Evolutionary conservation across 768 basidiomycete species (phyloP), one percentile per base, ranked within the genome.

Genomic region (Udeniomyces megalosporus): DNA sequence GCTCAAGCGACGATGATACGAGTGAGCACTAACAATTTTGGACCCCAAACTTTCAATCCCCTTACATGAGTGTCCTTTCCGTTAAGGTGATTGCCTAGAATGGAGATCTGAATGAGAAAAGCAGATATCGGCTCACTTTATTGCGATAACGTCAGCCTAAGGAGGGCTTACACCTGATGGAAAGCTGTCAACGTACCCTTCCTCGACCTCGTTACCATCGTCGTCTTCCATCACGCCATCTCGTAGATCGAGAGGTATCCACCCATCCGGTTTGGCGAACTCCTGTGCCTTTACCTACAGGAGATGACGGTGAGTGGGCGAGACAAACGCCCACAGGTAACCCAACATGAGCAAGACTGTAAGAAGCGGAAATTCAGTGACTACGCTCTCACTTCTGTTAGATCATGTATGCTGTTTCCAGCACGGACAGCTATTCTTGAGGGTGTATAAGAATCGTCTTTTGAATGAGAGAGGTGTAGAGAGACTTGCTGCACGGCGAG

Each of bases 1-100:
- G 38, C 38, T 42, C 10, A 42, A 42, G 38, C 8, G 10, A 42
- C 10, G 38, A 42, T 42, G 38, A 42, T 42, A 17, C 10, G 10
- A 42, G 17, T 8, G 17, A 50, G 24, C 35, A 56, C 56, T 2
- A 22, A 56, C 62, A 42, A 15, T 31, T 58, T 47, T 2, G 89
- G 86, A 0, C 90, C 93, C 58, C 89, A 81, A n/a, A 96, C 79
- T 38, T 79, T 82, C 45, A 97, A 74, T 3, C 93, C 92, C 14
- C 95, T 82, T 20, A 99, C 87, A 75, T 99, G 95, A 10, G 95
- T 97, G 74, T 99, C 95, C 71, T 97, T 97, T 6, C 95, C 95
- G 68, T 92, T 96, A 84, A 95, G 85, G 71, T 97, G 91, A 71
- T 97, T 99, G 24, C 85, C 83, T 15, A 90, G 78, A 53, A 99